Base-by-base conservation (phyloP, 1,284 basidiomycete species). In the Termitomyces sp. region DNA sequence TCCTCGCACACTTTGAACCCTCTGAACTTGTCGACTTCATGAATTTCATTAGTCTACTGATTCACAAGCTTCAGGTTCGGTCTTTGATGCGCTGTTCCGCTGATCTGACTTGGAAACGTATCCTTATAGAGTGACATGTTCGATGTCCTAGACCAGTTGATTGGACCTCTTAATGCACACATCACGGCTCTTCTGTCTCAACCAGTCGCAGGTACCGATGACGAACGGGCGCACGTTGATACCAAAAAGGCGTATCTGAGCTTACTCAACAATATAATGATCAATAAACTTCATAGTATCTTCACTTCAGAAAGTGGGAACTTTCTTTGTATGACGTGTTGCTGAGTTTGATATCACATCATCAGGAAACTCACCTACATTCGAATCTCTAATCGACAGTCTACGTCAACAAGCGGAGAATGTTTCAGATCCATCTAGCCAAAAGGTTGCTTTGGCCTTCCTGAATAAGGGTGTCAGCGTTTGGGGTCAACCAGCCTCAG, bases 21-120 rank as follows among this genome's bases (percentile, higher is more conserved):
- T 83, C 87, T 7, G 97, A 99, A 71, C 76, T 99, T 57, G 87
- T 91, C 42, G 97, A 99, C 67, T 97, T 99, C 66, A 86, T 99
- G 78, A 89, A 88, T 67, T 99, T 99, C 75, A 88, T 99, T 54
- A 87, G 86, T 7, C 76, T 98, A 19, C 76, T 99, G 56, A 89
- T 96, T 57, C 93, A 97, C 71, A 92, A 92, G 67, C 84, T 99
- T 60, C 92, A 94, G 79, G 94, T 93, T 58, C 61, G 80, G 17
- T 31, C 6, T 39, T 39, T 30, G 17, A 34, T 66, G 13, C 28
- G 43, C 60, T 62, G 19, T 57, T 51, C 61, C 19, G 53, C 52
- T 33, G 26, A 28, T 12, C 33, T 48, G 28, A 41, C 48, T 60
- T 17, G 50, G 17, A 24, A 19, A 45, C 10, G 12, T 48, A 28